Conservation (phyloP, 129 eudicot species). For the Helianthus annuus region HanXRQr2.0-SUNRISE NC_035448.2:20201197-20201696, state of each 20-base stretch:
- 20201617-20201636: constrained; percentile 49
- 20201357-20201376: constrained; percentile 26
- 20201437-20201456: constrained; percentile 92
- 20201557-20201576: constrained; percentile 81
- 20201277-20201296: not conserved
- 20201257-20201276: not conserved
- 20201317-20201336: not conserved
- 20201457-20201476: constrained; percentile 92
- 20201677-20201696: not conserved
- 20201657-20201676: constrained; percentile 10
- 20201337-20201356: constrained; percentile 27
- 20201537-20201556: constrained; percentile 64
- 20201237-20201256: not conserved
- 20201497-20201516: constrained; percentile 60
- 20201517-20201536: constrained; percentile 55
- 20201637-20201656: constrained; percentile 30
- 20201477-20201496: constrained; percentile 75
- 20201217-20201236: no score
- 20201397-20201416: constrained; percentile 93
- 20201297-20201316: not conserved
- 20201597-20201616: constrained; percentile 87
- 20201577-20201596: constrained; percentile 96
- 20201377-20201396: constrained; percentile 42
- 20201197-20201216: not conserved
- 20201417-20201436: constrained; percentile 89